These are phyloP conservation scores for Spergularia marina DNA, from an alignment of 148 eudicot genomes.

Conservation along the genomic window DNA sequence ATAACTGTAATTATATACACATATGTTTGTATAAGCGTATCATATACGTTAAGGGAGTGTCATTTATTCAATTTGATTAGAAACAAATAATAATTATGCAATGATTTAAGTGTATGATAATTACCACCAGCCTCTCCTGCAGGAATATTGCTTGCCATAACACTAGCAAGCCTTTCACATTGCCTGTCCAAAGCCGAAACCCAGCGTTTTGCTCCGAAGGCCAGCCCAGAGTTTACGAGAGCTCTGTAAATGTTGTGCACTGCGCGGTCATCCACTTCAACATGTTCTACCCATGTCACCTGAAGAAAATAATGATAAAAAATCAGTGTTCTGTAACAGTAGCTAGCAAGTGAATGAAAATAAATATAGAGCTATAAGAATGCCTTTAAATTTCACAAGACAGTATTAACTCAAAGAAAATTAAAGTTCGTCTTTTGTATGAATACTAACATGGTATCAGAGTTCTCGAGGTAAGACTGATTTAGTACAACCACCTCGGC, in stretches of 20 bases:
- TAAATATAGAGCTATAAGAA: too few relatives aligned
- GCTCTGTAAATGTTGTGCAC: constrained; percentile 71
- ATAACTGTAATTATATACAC: constrained; percentile 44
- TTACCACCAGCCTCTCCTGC: constrained; percentile 88
- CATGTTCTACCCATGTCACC: constrained; percentile 93
- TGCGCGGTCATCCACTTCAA: constrained; percentile 75
- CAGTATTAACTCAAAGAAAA: too few relatives aligned
- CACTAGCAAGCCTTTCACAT: constrained; percentile 89
- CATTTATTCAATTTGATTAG: neutral
- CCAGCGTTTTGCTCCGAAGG: constrained; percentile 93
- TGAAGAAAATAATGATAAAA: constrained; percentile 12
- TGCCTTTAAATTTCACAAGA: too few relatives aligned
- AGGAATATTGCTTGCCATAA: constrained; percentile 85
- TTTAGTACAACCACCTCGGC: too few relatives aligned
- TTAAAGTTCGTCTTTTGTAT: too few relatives aligned
- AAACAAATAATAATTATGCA: neutral
- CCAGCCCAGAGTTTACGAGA: constrained; percentile 73
- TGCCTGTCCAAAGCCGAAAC: constrained; percentile 76
- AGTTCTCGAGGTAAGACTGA: too few relatives aligned
- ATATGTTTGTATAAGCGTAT: too few relatives aligned
- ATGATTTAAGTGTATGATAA: too few relatives aligned
- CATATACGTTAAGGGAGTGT: too few relatives aligned
- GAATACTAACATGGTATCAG: too few relatives aligned
- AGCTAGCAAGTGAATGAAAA: too few relatives aligned
- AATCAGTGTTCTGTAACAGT: neutral